Percentiles rank a stretch among this genome's conserved stretches.
Evolutionary conservation across 768 basidiomycete species (phyloP).

Genomic region (Lactarius sanguifluus): DNA sequence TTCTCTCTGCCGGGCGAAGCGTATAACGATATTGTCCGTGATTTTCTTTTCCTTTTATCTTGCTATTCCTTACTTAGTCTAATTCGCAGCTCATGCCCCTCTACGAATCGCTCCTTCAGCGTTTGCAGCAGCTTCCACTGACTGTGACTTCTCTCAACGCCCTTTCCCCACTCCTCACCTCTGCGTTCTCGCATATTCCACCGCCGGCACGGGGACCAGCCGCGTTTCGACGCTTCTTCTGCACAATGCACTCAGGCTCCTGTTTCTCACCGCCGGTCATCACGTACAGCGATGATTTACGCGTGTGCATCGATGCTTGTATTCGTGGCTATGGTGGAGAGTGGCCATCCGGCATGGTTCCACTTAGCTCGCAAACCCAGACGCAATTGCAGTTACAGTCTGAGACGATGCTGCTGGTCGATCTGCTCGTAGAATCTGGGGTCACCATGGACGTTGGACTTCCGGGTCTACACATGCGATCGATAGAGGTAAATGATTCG

Average conservation of each 20-base stretch:
- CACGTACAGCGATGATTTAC: conserved; percentile 19
- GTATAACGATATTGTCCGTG: conserved; percentile 20
- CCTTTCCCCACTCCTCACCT: conserved; percentile 15
- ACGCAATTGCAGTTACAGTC: not conserved
- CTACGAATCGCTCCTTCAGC: conserved; percentile 15
- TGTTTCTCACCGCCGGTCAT: not conserved
- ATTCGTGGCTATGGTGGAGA: conserved; percentile 13
- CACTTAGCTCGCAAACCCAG: conserved; percentile 16
- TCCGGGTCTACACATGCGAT: not conserved
- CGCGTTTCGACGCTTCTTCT: conserved; percentile 17
- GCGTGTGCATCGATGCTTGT: conserved; percentile 20
- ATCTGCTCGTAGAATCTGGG: not conserved
- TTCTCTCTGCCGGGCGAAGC: conserved; percentile 1
- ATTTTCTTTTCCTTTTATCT: not conserved
- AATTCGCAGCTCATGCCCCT: conserved; percentile 16
- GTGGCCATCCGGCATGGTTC: conserved; percentile 15
- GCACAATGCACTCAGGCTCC: not conserved
- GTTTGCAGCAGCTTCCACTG: conserved; percentile 12
- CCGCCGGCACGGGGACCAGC: conserved; percentile 19
- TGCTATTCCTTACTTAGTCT: not conserved
- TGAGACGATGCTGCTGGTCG: not conserved
- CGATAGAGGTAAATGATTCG: conserved; percentile 17
- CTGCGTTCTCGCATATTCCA: conserved; percentile 22
- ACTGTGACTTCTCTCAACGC: conserved; percentile 13
- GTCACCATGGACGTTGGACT: not conserved